Base-by-base conservation (phyloP, 352 stramenopile genomes). In the Pythium scleroteichum region DNA sequence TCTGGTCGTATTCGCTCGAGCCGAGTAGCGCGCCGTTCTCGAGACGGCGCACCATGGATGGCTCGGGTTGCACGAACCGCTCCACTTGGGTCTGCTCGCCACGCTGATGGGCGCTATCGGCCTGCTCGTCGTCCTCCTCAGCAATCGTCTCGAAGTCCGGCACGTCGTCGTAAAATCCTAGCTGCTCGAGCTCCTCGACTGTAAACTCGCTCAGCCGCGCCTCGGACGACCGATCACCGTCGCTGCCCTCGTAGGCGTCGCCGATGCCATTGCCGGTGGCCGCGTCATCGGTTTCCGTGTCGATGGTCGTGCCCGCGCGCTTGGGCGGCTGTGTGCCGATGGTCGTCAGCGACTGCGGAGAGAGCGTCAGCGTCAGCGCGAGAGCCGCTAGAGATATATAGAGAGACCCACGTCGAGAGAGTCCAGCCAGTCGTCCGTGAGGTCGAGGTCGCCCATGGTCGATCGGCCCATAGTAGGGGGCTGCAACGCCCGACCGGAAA, bases 341-440 rank as follows among this genome's bases (percentile, higher is more conserved):
- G 14, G 50, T 33, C 48, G 62, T 69, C 40, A 69, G 22, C 41
- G 54, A 57, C 62, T 69, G 50, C 29, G 29, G 10, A 35, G 29
- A n/a, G n/a, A n/a, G n/a, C n/a, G n/a, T n/a, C n/a, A n/a, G n/a
- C n/a, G n/a, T n/a, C n/a, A n/a, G n/a, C n/a, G n/a, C n/a, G n/a
- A n/a, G n/a, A n/a, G n/a, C n/a, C n/a, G n/a, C n/a, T n/a, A n/a
- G n/a, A 35, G 12, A 42, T 26, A 29, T 8, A 16, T 3, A 46
- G 38, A n/a, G 32, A 39, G 27, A 76, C 75, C 64, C 70, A 92
- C 82, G 59, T 92, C 82, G 50, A 90, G 66, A 38, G 82, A 85
- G 65, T 78, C 84, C 53, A 89, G 69, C 49, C 86, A 69, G 53
- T 88, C 82, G 59, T 92, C 82, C 23, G 76, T 82, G 59, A 92